Percentiles rank a stretch among this genome's conserved stretches.
Conservation (phyloP, 306 rosid genomes). For the Lagenaria siceraria region DNA sequence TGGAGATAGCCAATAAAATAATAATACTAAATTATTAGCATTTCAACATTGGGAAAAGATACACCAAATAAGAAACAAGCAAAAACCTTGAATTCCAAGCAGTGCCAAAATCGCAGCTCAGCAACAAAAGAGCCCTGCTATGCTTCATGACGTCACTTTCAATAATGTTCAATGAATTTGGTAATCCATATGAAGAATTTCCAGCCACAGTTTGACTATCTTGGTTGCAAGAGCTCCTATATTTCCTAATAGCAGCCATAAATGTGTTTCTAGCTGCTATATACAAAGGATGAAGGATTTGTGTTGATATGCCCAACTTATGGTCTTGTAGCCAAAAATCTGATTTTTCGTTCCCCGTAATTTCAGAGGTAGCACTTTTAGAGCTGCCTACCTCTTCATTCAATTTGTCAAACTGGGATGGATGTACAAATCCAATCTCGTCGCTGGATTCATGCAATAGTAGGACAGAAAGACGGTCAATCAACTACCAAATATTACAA, state of each 20-base stretch:
- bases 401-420: conserved; percentile 50
- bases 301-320: conserved; percentile 73
- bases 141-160: conserved; percentile 51
- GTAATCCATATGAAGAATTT: conserved; percentile 8
- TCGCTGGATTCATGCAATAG: conserved; percentile 37
- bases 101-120: conserved; percentile 72
- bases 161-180: conserved; percentile 20
- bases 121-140: conserved; percentile 56
- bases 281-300: conserved; percentile 44
- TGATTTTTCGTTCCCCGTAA: conserved; percentile 12
- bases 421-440: conserved; percentile 80
- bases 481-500: conserved; percentile 7
- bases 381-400: conserved; percentile 27
- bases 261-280: conserved; percentile 41
- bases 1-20: neutral
- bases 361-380: conserved; percentile 6
- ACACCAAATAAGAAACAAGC: neutral
- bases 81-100: conserved; percentile 87
- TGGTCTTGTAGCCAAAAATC: conserved; percentile 65
- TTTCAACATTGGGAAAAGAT: neutral
- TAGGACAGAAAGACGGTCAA: neutral
- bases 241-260: conserved; percentile 34
- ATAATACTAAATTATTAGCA: neutral
- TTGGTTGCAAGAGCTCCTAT: conserved; percentile 21
- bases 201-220: conserved; percentile 12